Evolutionary conservation across 2,329 filamentous ascomycete species (phyloP), one percentile per base, ranked within the genome.

Genomic region (Calonectria fujianensis): DNA sequence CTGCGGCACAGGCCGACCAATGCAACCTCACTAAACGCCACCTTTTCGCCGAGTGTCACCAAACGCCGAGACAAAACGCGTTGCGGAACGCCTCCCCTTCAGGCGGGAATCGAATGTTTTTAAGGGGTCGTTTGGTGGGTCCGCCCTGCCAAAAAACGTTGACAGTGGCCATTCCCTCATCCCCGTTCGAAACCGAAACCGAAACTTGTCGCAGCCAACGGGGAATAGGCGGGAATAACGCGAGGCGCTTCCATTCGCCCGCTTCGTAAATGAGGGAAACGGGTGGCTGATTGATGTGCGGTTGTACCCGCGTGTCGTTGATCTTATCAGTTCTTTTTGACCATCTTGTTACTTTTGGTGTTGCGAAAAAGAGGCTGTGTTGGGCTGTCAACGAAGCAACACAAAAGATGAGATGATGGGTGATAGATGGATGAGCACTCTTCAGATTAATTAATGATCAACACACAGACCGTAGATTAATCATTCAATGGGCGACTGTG

Each of bases 171-270:
- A 41, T 41, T 41, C 41, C 41, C 41, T n/a, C 41, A 20, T 20
- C 50, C 27, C 16, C 31, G 37, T 50, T 35, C 59, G 69, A 71
- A 71, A 71, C 69, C 35, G 32, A 48, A 24, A 14, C 48, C 48
- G 66, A 73, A 54, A 50, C 27, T 20, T 29, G 45, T 27, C 41
- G 24, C 41, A 65, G 27, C 39, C 16, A 13, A 32, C 20, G 14
- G 69, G 69, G 24, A 57, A 71, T 71, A 71, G 69, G 20, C 69
- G 69, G 69, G 16, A 66, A 71, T 66, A 50, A 48, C 16, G 13
- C 45, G 4, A 27, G n/a, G 1, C 7, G n/a, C 32, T 24, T 35
- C 52, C 45, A 48, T 48, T 48, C 45, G 45, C n/a, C 45, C 41
- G 24, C 13, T 54, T 14, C 13, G 18, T 4, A 32, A 13, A 48